A percentile compares a stretch with the other conserved stretches of the same genome.
Evolutionary conservation across 2,329 filamentous ascomycete species (phyloP).

Genomic region (Hymenoscyphus occultus): DNA sequence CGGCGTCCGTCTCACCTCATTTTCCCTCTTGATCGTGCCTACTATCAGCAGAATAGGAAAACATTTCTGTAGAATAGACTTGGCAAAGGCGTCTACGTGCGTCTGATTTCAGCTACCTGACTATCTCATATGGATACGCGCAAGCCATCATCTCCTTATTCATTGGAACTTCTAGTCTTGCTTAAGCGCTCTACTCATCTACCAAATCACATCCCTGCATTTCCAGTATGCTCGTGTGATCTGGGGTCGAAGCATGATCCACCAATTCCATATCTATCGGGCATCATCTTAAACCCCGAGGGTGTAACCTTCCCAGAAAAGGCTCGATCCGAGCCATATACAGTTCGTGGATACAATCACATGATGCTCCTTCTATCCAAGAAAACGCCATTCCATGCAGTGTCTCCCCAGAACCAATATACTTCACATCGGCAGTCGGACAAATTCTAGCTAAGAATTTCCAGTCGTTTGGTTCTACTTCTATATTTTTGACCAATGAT

Average conservation of each 20-base stretch:
- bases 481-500: not conserved
- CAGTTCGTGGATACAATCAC: not conserved
- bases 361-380: not conserved
- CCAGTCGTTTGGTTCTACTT: not conserved
- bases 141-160: not conserved
- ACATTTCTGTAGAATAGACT: not conserved
- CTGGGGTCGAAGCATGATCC: not conserved
- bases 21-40: not conserved
- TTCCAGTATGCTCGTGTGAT: not conserved
- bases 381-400: not conserved
- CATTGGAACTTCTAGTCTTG: not conserved
- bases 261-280: not conserved
- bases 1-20: slow-evolving; percentile 6
- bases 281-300: not conserved
- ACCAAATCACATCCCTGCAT: not conserved
- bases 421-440: not conserved
- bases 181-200: not conserved
- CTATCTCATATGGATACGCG: not conserved
- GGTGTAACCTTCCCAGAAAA: slow-evolving; percentile 1
- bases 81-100: not conserved
- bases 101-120: slow-evolving; percentile 1
- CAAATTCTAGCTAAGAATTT: not conserved
- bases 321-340: not conserved
- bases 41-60: not conserved
- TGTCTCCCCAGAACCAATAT: slow-evolving; percentile 1